Conservation (phyloP, 163 green algal species). For the Smithsoniella earleae region DNA sequence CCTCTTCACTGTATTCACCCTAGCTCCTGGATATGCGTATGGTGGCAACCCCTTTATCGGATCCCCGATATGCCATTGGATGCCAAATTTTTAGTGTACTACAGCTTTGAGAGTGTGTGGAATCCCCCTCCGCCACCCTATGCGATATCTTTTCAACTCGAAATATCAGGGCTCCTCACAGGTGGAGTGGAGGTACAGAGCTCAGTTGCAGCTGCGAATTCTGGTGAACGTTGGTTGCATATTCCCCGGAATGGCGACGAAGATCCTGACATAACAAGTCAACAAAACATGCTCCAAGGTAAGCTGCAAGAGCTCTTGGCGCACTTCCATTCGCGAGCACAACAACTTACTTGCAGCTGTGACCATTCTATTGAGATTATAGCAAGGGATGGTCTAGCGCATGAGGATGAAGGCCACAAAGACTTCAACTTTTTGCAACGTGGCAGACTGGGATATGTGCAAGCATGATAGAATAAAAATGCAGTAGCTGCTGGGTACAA, state of each 20-base stretch:
- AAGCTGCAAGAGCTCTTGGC: conserved; percentile 1
- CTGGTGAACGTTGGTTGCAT: neutral
- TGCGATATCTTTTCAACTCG: neutral
- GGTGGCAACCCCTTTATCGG: conserved; percentile 26
- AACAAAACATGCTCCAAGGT: neutral
- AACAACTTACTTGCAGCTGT: conserved; percentile 6
- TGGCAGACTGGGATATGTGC: neutral
- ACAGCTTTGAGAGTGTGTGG: conserved; percentile 8
- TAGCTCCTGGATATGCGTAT: conserved; percentile 10
- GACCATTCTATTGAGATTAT: conserved; percentile 3
- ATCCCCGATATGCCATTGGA: conserved; percentile 25
- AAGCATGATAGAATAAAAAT: too few species aligned
- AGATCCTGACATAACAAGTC: neutral
- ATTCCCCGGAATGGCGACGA: neutral
- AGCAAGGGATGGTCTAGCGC: neutral
- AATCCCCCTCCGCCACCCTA: neutral
- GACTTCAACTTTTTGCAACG: conserved; percentile 23
- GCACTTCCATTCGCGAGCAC: neutral
- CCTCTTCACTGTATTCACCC: conserved; percentile 8
- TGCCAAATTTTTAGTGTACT: conserved; percentile 25
- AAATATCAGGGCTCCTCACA: conserved; percentile 9
- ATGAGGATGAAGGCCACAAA: conserved; percentile 26
- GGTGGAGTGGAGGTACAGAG: conserved; percentile 20
- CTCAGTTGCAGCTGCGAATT: neutral
- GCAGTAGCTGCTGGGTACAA: too few species aligned